A percentile compares a stretch with the other conserved stretches of the same genome.
These are phyloP conservation scores for Aspergillus haitiensis DNA, from an alignment of 495 filamentous ascomycete species.

Conservation along the genomic window DNA sequence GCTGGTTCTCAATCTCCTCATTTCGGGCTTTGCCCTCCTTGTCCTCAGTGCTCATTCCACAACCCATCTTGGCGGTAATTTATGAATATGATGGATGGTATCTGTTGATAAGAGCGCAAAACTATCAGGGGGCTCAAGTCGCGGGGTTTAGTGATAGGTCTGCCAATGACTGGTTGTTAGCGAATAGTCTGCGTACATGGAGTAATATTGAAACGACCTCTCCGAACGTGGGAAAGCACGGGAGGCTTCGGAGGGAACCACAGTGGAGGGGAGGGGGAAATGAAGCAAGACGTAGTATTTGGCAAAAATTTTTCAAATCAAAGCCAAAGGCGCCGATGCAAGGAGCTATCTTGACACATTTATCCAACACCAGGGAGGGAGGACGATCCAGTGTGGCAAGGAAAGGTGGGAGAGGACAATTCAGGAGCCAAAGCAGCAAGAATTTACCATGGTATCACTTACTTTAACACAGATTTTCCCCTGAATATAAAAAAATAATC, in stretches of 20 bases:
- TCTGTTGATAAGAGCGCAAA: constrained; percentile 21
- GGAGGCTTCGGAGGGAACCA: constrained; percentile 11
- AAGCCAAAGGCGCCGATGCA: constrained; percentile 21
- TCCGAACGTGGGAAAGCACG: constrained; percentile 21
- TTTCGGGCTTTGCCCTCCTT: constrained; percentile 99
- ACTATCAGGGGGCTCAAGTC: neutral
- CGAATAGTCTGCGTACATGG: constrained; percentile 25
- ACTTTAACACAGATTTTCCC: neutral
- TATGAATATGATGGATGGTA: constrained; percentile 21
- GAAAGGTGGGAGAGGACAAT: constrained; percentile 3
- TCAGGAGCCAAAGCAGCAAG: neutral
- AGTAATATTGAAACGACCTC: constrained; percentile 11
- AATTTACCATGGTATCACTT: constrained; percentile 2
- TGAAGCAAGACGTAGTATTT: constrained; percentile 1
- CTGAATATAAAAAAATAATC: constrained; percentile 7
- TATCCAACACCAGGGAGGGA: constrained; percentile 6
- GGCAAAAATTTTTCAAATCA: neutral
- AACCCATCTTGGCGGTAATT: constrained; percentile 81
- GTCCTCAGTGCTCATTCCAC: constrained; percentile 99
- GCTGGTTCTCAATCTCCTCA: constrained; percentile 98
- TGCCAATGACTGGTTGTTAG: constrained; percentile 28
- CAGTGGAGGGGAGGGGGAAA: constrained; percentile 6
- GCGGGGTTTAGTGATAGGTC: constrained; percentile 7
- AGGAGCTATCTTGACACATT: constrained; percentile 23
- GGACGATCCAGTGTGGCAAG: constrained; percentile 2